phyloP scores from a whole-genome alignment of 129 eudicot genomes.

The Centella asiatica region DNA sequence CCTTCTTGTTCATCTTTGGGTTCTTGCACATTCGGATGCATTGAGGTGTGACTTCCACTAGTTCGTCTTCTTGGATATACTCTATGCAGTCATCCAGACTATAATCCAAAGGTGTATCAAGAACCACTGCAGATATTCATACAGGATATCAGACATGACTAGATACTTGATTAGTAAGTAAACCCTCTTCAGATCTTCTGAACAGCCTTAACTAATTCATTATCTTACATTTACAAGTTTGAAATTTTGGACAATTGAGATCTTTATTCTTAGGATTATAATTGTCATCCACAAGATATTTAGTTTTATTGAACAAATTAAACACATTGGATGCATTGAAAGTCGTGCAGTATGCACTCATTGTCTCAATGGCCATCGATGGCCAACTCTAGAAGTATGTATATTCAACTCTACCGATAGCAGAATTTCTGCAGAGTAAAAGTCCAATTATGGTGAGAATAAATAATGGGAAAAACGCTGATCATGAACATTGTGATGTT shows the following conservation, averaged over 20 bases:
- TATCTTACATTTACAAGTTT: not conserved
- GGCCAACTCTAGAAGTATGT: too few relatives aligned
- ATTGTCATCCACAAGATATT: not conserved
- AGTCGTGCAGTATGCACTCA: too few relatives aligned
- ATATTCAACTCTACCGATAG: too few relatives aligned
- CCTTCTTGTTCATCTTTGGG: slow-evolving; percentile 61
- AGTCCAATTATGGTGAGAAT: too few relatives aligned
- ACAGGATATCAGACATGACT: not conserved
- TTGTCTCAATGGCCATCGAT: too few relatives aligned
- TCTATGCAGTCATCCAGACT: slow-evolving; percentile 97
- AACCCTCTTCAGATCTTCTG: not conserved
- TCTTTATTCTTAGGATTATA: too few relatives aligned
- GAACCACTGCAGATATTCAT: slow-evolving; percentile 46
- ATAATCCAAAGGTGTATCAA: slow-evolving; percentile 80
- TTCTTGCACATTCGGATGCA: slow-evolving; percentile 73
- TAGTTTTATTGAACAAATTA: too few relatives aligned
- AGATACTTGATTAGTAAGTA: not conserved
- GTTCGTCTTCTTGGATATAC: slow-evolving; percentile 94
- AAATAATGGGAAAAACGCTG: too few relatives aligned
- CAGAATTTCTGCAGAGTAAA: too few relatives aligned
- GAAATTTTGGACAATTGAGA: not conserved
- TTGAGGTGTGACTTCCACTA: slow-evolving; percentile 71
- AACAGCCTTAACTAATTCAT: not conserved
- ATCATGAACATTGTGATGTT: too few relatives aligned
- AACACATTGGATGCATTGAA: too few relatives aligned